Percentiles rank a stretch among this genome's conserved stretches.
phyloP scores from a whole-genome alignment of 345 rosid genomes.

The Camelina neglecta region DNA sequence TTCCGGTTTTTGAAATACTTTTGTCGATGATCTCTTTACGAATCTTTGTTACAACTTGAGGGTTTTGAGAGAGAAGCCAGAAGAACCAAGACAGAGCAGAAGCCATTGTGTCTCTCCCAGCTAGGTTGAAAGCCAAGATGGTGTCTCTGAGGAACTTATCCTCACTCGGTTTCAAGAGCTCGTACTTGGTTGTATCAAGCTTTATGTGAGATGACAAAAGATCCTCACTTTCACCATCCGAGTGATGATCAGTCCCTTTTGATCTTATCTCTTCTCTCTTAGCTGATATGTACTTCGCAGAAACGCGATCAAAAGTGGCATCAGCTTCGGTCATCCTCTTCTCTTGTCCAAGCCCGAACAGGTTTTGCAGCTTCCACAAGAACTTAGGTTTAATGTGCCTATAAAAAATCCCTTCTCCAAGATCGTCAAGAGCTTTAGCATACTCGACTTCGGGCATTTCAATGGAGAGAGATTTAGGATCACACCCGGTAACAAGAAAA shows the following conservation, averaged over 20 bases:
- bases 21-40: conserved; percentile 49
- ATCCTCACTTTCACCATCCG: conserved; percentile 38
- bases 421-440: conserved; percentile 46
- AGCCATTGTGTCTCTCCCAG: conserved; percentile 52
- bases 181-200: conserved; percentile 15
- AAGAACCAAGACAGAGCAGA: conserved; percentile 56
- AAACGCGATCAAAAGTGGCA: conserved; percentile 25
- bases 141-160: conserved; percentile 57
- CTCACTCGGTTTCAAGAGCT: conserved; percentile 29
- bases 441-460: conserved; percentile 40
- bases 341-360: conserved; percentile 48
- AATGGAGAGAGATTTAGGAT: conserved; percentile 49
- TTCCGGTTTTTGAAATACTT: neutral
- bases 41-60: conserved; percentile 46
- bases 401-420: conserved; percentile 36
- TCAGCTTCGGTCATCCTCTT: conserved; percentile 44
- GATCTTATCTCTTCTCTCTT: conserved; percentile 44
- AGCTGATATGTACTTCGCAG: conserved; percentile 28
- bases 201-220: conserved; percentile 48
- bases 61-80: conserved; percentile 50
- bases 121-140: conserved; percentile 50
- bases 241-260: conserved; percentile 3
- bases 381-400: conserved; percentile 33
- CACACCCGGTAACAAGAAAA: conserved; percentile 46
- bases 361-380: conserved; percentile 49